Base-by-base conservation (phyloP, 176 grass and related monocot genomes). In the Secale cereale region DNA sequence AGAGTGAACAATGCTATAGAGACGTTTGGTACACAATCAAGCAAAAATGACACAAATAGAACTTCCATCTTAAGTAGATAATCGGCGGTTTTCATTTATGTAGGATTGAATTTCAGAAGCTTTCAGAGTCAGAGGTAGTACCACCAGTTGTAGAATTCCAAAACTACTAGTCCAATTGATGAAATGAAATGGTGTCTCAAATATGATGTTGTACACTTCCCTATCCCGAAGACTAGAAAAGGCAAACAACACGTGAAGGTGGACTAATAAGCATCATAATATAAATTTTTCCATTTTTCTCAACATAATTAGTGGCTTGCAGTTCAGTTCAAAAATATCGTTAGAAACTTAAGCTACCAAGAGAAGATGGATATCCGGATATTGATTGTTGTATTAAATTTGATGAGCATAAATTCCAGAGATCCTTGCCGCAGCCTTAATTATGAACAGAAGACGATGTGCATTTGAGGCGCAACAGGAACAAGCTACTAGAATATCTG, bases 381-480 rank as follows among this genome's bases (percentile, higher is more conserved):
- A 43, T 13, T 43, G 37, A 3, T 40, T 40, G 9, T 3, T 40
- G 37, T 40, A 40, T 40, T 40, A 10, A 40, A 40, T 40, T 40
- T 40, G 37, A 40, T 10, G 40, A 41, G 40, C 40, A 12, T 11
- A 35, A 36, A 39, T 72, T 92, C 28, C 57, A 32, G 29, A 87
- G 87, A 66, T 48, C 7, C 11, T 74, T 92, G 36, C 87, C 85
- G 3, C 40, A 43, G 3, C 23, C 23, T 4, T 77, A 76, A 66
- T 75, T 67, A 75, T 90, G 25, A 79, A 27, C 28, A 46, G 68
- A 31, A 12, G 40, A 12, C 11, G 33, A 27, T 86, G 88, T 33
- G 1, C 28, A 25, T 77, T 90, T 31, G 74, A 37, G 70, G 83
- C 82, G 12, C 63, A 82, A 79, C 28, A 56, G 28, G 9, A 93